Conservation (phyloP, 2,329 filamentous ascomycete species). For the Colletotrichum orchidophilum region DNA sequence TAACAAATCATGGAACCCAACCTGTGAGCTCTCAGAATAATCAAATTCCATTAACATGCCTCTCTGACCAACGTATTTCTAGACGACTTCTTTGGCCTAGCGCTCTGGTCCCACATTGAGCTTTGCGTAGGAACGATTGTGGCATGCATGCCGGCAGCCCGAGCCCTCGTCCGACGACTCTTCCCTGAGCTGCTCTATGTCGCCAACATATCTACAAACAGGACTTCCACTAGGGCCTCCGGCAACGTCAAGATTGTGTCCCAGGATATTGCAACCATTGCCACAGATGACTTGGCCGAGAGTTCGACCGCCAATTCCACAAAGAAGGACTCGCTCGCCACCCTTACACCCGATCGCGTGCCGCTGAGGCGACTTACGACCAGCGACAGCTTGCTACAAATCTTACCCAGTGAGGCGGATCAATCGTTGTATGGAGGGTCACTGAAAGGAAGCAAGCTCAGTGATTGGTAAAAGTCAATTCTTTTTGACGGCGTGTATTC, state of each 20-base stretch:
- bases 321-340: slow-evolving; percentile 39
- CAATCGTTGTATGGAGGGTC: neutral
- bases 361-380: slow-evolving; percentile 10
- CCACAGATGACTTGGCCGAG: neutral
- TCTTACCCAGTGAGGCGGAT: neutral
- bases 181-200: slow-evolving; percentile 24
- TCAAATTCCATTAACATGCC: slow-evolving; percentile 49
- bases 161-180: slow-evolving; percentile 5
- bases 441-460: neutral
- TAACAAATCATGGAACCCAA: slow-evolving; percentile 27
- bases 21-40: slow-evolving; percentile 25
- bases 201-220: neutral
- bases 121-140: slow-evolving; percentile 18
- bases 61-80: slow-evolving; percentile 48
- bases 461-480: neutral
- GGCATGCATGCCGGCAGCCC: slow-evolving; percentile 28
- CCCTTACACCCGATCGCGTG: slow-evolving; percentile 35
- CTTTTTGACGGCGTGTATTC: neutral
- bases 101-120: slow-evolving; percentile 40
- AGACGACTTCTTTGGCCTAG: slow-evolving; percentile 39
- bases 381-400: slow-evolving; percentile 2
- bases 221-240: slow-evolving; percentile 16
- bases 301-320: neutral
- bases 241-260: slow-evolving; percentile 28
- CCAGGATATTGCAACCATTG: slow-evolving; percentile 13